Evolutionary conservation across 202 grass and related monocot species (phyloP), one percentile per base, ranked within the genome.

Genomic region (Digitaria exilis): DNA sequence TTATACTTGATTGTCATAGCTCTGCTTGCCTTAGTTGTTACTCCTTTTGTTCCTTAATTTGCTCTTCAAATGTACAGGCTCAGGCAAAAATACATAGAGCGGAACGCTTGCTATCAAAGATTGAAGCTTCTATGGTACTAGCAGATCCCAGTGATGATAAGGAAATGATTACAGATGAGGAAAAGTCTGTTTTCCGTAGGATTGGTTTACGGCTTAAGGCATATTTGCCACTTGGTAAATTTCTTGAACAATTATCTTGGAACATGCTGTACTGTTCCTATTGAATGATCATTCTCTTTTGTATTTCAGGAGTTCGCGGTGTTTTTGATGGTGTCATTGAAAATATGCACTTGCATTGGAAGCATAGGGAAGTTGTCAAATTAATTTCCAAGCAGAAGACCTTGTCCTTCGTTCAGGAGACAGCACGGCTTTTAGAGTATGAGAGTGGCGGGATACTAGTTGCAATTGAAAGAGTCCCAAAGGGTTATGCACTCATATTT

Each of bases 271-370:
- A 42, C 10, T 31, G 78, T 73, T 78, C 22, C 2, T 61, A 54
- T 69, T 28, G 28, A 52, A 21, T 69, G n/a, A 59, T 85, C 84
- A 63, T 75, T 75, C 21, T 78, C 76, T 32, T 79, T 15, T 78
- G 17, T 51, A 39, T 77, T 77, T 80, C 80, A 98, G 90, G 95
- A 82, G 84, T 98, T 57, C 89, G 92, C 87, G 96, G 96, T 63
- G 96, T 98, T 69, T 98, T 98, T 54, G 93, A 95, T 81, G 96
- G 96, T 71, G 91, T 98, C 58, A 98, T 98, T 88, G 96, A 95
- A 82, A 95, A 98, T 65, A 98, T 98, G 95, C 95, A 98, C 79
- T 91, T 98, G 88, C 95, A 98, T 43, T 98, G 95, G 96, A 98
- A 95, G 66, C 96, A 98, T 70, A 91, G 96, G 74, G 96, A 98